phyloP scores from a whole-genome alignment of 2,329 filamentous ascomycete genomes.

The Cytospora leucostoma region DNA sequence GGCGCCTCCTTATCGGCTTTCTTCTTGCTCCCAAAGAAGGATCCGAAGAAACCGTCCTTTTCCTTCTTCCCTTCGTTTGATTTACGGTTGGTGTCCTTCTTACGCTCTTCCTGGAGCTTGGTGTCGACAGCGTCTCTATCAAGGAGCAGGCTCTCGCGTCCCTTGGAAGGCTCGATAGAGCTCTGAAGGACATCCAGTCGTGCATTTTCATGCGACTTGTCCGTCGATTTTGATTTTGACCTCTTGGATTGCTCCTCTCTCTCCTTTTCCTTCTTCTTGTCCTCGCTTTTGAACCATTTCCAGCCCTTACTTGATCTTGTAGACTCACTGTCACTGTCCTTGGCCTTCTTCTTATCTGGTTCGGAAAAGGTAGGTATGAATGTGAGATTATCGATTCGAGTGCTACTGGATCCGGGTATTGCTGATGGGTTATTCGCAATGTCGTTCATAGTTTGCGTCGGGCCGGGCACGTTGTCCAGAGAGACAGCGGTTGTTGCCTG shows the following conservation, averaged over 20 bases:
- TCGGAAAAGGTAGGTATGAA: slow-evolving; percentile 72
- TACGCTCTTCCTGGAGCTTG: slow-evolving; percentile 78
- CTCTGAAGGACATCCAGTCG: slow-evolving; percentile 84
- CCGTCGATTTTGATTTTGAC: slow-evolving; percentile 61
- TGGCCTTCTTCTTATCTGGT: slow-evolving; percentile 76
- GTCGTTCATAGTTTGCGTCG: slow-evolving; percentile 60
- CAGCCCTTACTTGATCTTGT: slow-evolving; percentile 79
- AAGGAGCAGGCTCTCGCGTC: slow-evolving; percentile 80
- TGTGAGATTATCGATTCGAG: slow-evolving; percentile 73
- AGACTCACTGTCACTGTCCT: slow-evolving; percentile 65
- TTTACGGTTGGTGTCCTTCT: slow-evolving; percentile 77
- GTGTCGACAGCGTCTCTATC: slow-evolving; percentile 74
- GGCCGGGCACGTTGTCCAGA: slow-evolving; percentile 39
- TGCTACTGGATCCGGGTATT: slow-evolving; percentile 66
- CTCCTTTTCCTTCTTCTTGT: slow-evolving; percentile 67
- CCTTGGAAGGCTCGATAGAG: slow-evolving; percentile 74
- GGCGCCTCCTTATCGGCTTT: slow-evolving; percentile 75
- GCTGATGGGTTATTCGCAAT: slow-evolving; percentile 66
- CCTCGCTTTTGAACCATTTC: slow-evolving; percentile 82
- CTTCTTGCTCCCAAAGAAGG: slow-evolving; percentile 91
- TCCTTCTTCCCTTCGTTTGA: slow-evolving; percentile 80
- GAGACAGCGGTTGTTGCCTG: slow-evolving; percentile 27
- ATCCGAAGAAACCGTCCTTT: slow-evolving; percentile 90
- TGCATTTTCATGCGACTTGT: slow-evolving; percentile 73
- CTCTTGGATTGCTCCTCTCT: slow-evolving; percentile 69